These are phyloP conservation scores for Phytophthora pseudosyringae DNA, from an alignment of 352 stramenopile genomes.

Conservation along the genomic window DNA sequence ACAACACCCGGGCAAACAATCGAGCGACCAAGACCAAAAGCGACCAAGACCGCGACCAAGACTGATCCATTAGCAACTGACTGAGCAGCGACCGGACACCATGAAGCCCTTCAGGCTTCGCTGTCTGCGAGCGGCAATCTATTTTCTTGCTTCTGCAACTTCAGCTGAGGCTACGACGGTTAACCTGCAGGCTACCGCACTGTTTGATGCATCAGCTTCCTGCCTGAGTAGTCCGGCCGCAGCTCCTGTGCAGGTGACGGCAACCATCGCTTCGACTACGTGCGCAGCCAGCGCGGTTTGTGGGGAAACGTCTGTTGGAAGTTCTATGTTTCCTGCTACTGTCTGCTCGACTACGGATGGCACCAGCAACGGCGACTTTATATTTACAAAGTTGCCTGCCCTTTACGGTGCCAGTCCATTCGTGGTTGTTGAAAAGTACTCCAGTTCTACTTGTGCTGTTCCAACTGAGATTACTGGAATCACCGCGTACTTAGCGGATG, in stretches of 20 bases:
- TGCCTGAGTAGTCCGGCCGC: not conserved
- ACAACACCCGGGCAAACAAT: not conserved
- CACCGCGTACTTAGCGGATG: conserved; percentile 18
- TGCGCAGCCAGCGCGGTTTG: not conserved
- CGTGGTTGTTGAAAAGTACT: conserved; percentile 16
- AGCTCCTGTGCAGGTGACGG: not conserved
- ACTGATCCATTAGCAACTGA: too few relatives aligned
- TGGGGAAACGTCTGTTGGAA: not conserved
- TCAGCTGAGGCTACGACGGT: not conserved
- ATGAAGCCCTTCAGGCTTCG: conserved; percentile 9
- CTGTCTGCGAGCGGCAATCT: not conserved
- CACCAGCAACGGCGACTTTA: not conserved
- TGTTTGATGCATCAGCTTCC: not conserved
- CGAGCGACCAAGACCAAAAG: conserved; percentile 2
- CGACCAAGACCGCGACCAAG: too few relatives aligned
- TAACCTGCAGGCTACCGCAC: not conserved
- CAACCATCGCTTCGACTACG: not conserved
- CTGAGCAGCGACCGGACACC: not conserved
- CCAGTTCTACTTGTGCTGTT: not conserved
- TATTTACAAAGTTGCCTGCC: too few relatives aligned
- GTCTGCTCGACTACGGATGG: not conserved
- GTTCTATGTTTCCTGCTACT: not conserved
- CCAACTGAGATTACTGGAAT: not conserved
- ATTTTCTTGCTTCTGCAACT: not conserved
- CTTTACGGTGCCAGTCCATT: too few relatives aligned